Conservation (phyloP, 768 basidiomycete species). For the Amanita muscaria region DNA sequence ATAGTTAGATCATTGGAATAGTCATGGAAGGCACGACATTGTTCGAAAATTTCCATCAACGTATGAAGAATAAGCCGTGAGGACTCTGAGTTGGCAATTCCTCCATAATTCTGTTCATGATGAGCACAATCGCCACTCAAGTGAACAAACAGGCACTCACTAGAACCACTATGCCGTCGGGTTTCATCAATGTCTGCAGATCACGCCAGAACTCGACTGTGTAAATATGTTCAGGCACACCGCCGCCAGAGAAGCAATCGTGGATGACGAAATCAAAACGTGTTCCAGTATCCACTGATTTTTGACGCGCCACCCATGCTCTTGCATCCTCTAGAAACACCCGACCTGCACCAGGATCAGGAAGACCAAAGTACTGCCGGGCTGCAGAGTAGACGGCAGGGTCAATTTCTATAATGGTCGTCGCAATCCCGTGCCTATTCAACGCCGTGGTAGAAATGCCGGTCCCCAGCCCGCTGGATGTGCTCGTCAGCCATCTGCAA, state of each 20-base stretch:
- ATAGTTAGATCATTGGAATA: constrained; percentile 26
- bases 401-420: constrained; percentile 90
- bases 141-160: constrained; percentile 34
- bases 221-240: constrained; percentile 80
- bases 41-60: constrained; percentile 56
- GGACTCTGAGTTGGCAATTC: constrained; percentile 52
- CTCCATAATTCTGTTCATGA: constrained; percentile 68
- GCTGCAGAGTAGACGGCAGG: constrained; percentile 84
- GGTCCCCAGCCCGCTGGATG: constrained; percentile 72
- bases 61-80: constrained; percentile 64
- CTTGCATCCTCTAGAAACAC: constrained; percentile 78
- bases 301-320: constrained; percentile 47
- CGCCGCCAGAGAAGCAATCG: constrained; percentile 91
- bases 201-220: constrained; percentile 78
- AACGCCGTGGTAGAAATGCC: constrained; percentile 79
- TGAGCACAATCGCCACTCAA: not conserved
- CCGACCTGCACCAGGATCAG: constrained; percentile 45
- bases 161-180: constrained; percentile 72
- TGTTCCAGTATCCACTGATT: constrained; percentile 20
- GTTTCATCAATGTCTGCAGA: constrained; percentile 51
- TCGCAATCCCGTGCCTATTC: constrained; percentile 53
- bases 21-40: constrained; percentile 84
- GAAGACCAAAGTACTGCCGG: constrained; percentile 69
- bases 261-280: constrained; percentile 73
- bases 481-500: constrained; percentile 8